Evolutionary conservation across 805 yeast genomes (phyloP).

Genomic region (Zygotorulaspora chibaensis): DNA sequence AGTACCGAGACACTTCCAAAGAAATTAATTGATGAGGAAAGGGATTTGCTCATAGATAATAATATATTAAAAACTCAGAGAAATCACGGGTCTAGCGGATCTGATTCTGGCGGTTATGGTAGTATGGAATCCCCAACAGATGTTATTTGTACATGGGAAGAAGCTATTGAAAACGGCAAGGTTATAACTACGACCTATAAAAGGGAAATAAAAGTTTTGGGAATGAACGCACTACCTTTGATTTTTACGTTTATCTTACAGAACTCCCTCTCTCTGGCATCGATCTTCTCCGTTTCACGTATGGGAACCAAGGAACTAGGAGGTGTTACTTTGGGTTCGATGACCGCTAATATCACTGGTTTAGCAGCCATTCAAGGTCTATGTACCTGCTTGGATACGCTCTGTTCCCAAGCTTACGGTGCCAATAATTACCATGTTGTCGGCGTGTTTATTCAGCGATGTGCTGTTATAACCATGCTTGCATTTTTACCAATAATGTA

Average conservation of each 20-base stretch:
- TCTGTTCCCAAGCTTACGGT: conserved; percentile 76
- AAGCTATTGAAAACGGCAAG: conserved; percentile 31
- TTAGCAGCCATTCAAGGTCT: conserved; percentile 72
- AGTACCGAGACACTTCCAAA: conserved; percentile 16
- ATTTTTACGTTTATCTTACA: conserved; percentile 65
- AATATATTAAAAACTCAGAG: conserved; percentile 18
- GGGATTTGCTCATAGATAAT: conserved; percentile 34
- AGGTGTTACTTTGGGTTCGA: conserved; percentile 68
- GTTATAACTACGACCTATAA: conserved; percentile 31
- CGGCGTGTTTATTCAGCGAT: conserved; percentile 64
- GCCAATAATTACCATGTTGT: conserved; percentile 59
- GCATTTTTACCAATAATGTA: conserved; percentile 51
- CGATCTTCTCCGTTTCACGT: conserved; percentile 72
- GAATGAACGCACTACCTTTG: conserved; percentile 54
- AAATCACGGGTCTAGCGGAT: neutral
- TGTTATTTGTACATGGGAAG: conserved; percentile 29
- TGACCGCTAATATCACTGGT: conserved; percentile 76
- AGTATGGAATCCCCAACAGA: conserved; percentile 17
- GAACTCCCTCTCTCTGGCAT: conserved; percentile 69
- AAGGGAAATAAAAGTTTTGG: conserved; percentile 42
- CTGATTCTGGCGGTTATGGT: conserved; percentile 8
- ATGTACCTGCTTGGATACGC: conserved; percentile 73
- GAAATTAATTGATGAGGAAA: conserved; percentile 28
- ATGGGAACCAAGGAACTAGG: conserved; percentile 69
- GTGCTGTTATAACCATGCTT: conserved; percentile 55